Evolutionary conservation across 2,329 filamentous ascomycete genomes (phyloP), one percentile per base, ranked within the genome.

Genomic region (Apiospora phragmitis): DNA sequence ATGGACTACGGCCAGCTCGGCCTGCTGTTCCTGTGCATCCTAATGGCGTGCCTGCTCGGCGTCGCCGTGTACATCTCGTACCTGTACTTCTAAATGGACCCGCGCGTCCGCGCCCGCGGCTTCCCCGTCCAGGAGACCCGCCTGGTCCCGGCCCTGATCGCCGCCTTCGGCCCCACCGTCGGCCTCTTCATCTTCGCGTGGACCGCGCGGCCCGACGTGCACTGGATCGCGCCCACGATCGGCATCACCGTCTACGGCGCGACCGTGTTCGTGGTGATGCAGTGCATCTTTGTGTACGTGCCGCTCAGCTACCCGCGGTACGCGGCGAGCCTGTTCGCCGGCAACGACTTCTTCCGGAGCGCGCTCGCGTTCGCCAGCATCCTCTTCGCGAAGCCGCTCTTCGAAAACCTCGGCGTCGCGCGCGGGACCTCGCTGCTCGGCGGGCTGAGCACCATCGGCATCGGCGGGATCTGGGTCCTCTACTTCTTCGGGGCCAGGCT

Each of bases 61-160:
- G 68, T 77, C 3, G 74, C 91, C 38, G 79, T 91, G 38, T 90
- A 89, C 38, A 87, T 91, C 42, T 78, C 91, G 26, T 92, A 92
- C 77, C 84, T 91, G 42, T 90, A 89, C 78, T 89, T 88, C 18
- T 89, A 89, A 14, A 90, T 92, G 74, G 84, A 88, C 24, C 81
- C 91, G 49, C 85, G 90, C 51, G 92, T 92, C 77, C 78, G 84
- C 55, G 84, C 84, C 68, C 86, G 89, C 38, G 88, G 91, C 75
- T 85, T 77, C 45, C 75, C 81, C 65, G 89, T 91, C 80, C 91
- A 91, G 21, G 91, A 93, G 79, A 91, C 87, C 82, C 86, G 90
- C 70, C 84, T 93, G 47, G 88, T 89, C 51, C 87, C 90, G 65
- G 82, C 85, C 18, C 85, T 88, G 66, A 77, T 84, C 38, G 91